A percentile compares a stretch with the other conserved stretches of the same genome.
These are phyloP conservation scores for Calonectria multiphialidica DNA, from an alignment of 2,329 filamentous ascomycete genomes.

Conservation along the genomic window DNA sequence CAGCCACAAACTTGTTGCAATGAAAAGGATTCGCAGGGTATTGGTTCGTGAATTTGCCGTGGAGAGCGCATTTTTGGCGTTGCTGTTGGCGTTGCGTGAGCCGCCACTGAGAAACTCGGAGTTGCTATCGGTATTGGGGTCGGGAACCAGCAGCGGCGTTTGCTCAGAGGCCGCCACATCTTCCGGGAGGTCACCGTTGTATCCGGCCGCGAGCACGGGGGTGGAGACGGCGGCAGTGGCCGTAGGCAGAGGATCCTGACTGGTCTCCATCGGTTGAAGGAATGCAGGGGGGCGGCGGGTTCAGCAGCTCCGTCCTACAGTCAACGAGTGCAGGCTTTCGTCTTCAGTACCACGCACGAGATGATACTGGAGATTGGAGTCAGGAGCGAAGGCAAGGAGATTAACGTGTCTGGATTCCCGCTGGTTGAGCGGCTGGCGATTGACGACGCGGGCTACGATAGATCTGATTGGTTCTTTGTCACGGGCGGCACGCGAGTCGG, in stretches of 20 bases:
- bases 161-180: constrained; percentile 28
- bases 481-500: not conserved
- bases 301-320: not conserved
- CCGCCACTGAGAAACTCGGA: not conserved
- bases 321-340: not conserved
- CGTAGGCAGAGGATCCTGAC: constrained; percentile 15
- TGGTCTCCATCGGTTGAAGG: constrained; percentile 9
- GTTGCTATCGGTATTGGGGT: constrained; percentile 14
- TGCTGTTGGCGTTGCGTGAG: not conserved
- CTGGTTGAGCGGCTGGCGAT: not conserved
- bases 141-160: constrained; percentile 37
- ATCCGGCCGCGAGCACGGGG: not conserved
- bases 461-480: constrained; percentile 14
- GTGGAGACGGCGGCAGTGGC: constrained; percentile 3
- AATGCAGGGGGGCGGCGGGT: not conserved
- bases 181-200: not conserved
- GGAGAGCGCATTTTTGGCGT: constrained; percentile 12
- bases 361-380: not conserved
- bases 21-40: constrained; percentile 53
- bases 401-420: not conserved
- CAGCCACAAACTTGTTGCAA: constrained; percentile 52
- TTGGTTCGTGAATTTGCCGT: constrained; percentile 39
- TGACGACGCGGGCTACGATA: not conserved
- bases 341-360: not conserved
- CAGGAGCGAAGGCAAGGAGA: not conserved